These are phyloP conservation scores for Cinnamomum chago DNA, from an alignment of 164 flowering plant species.

Conservation along the genomic window DNA sequence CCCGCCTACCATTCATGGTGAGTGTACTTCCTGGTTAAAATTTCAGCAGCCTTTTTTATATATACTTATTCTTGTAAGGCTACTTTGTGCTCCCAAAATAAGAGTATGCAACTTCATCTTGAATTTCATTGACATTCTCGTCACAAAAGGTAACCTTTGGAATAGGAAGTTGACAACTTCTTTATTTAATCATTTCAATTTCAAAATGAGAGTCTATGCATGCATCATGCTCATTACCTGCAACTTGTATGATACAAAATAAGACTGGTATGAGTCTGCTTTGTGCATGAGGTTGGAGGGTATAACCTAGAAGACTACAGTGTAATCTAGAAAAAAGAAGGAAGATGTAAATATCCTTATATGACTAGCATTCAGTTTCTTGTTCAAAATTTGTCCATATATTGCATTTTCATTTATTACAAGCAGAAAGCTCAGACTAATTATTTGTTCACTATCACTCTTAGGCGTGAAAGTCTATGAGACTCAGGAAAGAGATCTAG, in stretches of 20 bases:
- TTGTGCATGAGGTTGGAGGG: no score
- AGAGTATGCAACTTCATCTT: neutral
- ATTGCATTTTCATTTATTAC: neutral
- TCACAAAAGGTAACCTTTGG: no score
- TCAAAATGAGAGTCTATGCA: neutral
- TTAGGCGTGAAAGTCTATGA: conserved; percentile 71
- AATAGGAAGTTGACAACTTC: neutral
- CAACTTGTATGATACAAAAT: no score
- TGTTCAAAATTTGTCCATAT: neutral
- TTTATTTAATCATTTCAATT: no score
- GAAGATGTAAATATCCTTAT: no score
- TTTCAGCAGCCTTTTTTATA: neutral
- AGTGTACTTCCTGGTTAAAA: conserved; percentile 7
- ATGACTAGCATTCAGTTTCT: neutral
- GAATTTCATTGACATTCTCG: neutral
- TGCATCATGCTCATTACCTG: neutral
- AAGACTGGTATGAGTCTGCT: no score
- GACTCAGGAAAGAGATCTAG: conserved; percentile 73
- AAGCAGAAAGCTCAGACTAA: conserved; percentile 1
- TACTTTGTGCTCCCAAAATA: no score
- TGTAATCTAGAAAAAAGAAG: no score
- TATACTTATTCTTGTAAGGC: neutral
- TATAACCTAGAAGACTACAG: no score
- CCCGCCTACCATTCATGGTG: conserved; percentile 70
- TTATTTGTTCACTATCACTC: conserved; percentile 7